phyloP scores from a whole-genome alignment of 148 eudicot species.

The Hydrangea macrophylla region DNA sequence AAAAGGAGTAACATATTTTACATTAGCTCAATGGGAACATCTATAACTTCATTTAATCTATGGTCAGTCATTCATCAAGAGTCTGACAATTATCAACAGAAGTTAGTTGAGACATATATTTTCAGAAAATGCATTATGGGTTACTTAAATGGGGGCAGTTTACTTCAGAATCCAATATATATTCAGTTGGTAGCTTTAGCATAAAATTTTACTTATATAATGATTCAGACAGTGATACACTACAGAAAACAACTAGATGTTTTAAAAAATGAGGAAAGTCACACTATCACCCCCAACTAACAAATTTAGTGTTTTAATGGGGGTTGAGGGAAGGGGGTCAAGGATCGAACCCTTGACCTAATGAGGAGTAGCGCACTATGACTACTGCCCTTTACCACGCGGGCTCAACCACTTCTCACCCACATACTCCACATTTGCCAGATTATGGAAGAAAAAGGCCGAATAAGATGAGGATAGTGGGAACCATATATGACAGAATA shows the following conservation, averaged over 20 bases:
- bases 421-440: background rate
- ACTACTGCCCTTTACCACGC: too few species aligned
- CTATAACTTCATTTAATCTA: background rate
- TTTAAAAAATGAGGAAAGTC: background rate
- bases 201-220: background rate
- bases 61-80: background rate
- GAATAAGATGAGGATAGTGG: background rate
- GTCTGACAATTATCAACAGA: background rate
- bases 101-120: background rate
- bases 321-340: too few species aligned
- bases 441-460: background rate
- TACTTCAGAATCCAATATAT: background rate
- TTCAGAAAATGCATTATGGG: background rate
- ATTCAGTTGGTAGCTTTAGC: background rate
- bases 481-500: too few species aligned
- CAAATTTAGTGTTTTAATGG: background rate
- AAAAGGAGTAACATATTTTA: background rate
- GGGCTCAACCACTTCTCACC: too few species aligned
- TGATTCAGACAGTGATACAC: background rate
- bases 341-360: too few species aligned
- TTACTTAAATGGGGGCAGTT: background rate
- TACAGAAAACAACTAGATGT: background rate
- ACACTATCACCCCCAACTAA: background rate
- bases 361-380: too few species aligned
- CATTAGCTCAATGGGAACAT: background rate